Base-by-base conservation (phyloP, 2,329 filamentous ascomycete species). In the Fusarium vanettenii region DNA sequence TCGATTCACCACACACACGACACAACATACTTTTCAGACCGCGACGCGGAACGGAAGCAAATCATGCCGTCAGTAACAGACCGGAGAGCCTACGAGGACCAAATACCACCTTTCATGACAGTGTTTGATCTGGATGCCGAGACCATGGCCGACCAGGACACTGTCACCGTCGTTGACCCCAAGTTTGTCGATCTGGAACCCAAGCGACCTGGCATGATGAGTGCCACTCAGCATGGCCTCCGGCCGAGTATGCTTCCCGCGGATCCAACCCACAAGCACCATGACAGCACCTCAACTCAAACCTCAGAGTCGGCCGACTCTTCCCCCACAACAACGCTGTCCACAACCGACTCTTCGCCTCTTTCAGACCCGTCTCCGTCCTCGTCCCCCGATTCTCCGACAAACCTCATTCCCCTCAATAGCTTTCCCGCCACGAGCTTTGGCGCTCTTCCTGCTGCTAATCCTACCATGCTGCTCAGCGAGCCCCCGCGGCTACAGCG, bases 301-400 rank as follows among this genome's bases (percentile, higher is more conserved):
- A 89, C 89, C 64, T 94, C 93, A 18, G 94, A 94, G 74, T 98
- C 97, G 2, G 94, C 94, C 48, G 95, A 98, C 80, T 98, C 96
- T 25, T 98, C 96, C 10, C 97, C 97, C 2, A 98, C 96, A 9
- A 98, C 95, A 5, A 98, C 96, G 3, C 90, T 97, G 60, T 98
- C 95, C 7, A 98, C 95, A 22, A 94, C 96, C 73, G 96, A 98
- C 84, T 97, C 95, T 6, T 96, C 95, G 10, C 94, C 95, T 33
- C 88, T 97, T 59, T 95, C 95, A 33, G 96, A 98, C 78, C 93
- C 94, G 9, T 98, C 96, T 6, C 95, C 97, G 4, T 96, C 93
- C 62, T 95, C 95, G 25, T 98, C 96, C 1, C 96, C 96, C 10
- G 95, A 98, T 83, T 98, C 97, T 4, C 94, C 95, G 2, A 87